Evolutionary conservation across 768 basidiomycete genomes (phyloP).

Genomic region (Lyophyllum semitale): DNA sequence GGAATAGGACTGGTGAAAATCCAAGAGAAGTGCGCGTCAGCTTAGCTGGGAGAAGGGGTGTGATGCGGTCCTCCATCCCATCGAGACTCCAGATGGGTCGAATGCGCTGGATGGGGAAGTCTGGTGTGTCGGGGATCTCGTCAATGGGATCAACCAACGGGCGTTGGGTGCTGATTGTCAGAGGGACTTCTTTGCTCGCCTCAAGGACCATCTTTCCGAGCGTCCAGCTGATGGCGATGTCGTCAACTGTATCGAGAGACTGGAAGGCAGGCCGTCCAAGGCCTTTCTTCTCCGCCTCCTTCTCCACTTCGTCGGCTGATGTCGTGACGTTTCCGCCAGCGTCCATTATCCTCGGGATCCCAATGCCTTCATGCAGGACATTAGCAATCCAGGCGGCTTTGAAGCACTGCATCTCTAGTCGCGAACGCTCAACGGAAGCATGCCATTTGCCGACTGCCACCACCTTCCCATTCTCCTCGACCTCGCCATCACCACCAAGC

Average conservation of each 20-base stretch:
- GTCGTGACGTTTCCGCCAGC: constrained; percentile 77
- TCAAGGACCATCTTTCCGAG: constrained; percentile 99
- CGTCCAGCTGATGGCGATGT: constrained; percentile 96
- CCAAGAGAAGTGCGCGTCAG: constrained; percentile 68
- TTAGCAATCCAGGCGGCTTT: constrained; percentile 99
- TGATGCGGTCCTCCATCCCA: constrained; percentile 62
- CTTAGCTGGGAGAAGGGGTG: constrained; percentile 66
- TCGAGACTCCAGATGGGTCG: constrained; percentile 63
- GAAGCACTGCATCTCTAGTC: constrained; percentile 98
- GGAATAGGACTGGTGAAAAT: constrained; percentile 67
- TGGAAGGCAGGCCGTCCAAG: constrained; percentile 87
- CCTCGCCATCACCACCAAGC: constrained; percentile 67
- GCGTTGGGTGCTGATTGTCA: constrained; percentile 39
- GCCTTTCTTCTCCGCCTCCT: constrained; percentile 81
- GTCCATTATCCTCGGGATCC: constrained; percentile 90
- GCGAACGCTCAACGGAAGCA: constrained; percentile 73
- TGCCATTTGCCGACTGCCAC: constrained; percentile 73
- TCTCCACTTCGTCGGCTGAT: constrained; percentile 66
- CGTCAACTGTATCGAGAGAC: constrained; percentile 87
- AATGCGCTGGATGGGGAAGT: constrained; percentile 62
- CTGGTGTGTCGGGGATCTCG: constrained; percentile 52
- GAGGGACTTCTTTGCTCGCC: constrained; percentile 83
- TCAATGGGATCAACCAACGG: constrained; percentile 79
- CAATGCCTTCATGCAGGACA: constrained; percentile 93
- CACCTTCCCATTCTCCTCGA: constrained; percentile 57